Base-by-base conservation (phyloP, 495 filamentous ascomycete species). In the Xylaria palmicola region DNA sequence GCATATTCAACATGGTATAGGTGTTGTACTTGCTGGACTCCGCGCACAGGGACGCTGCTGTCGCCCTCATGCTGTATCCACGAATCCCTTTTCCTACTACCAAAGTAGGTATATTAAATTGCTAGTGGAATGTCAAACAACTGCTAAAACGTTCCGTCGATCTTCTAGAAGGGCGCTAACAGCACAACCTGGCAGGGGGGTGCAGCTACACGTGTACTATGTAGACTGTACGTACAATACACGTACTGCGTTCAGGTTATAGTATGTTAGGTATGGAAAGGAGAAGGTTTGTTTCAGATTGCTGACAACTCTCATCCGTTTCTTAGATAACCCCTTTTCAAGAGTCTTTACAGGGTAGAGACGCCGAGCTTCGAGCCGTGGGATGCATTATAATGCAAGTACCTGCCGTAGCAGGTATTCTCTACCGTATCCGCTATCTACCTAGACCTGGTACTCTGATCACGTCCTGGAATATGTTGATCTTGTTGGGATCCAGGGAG, bases 151-250 rank as follows among this genome's bases (percentile, higher is more conserved):
- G 47, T 52, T 60, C 49, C 20, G 44, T 48, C 49, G 57, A 57
- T 57, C 55, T 60, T 60, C 57, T 60, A 52, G 57, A 60, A 60
- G 10, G 27, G n/a, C 57, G 57, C 47, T 60, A 60, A 52, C 20
- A 52, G 13, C 30, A 30, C 34, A 32, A 7, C 24, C 26, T 24
- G 41, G 22, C 44, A 44, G 37, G 51, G 51, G 51, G n/a, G n/a
- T 40, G 37, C 4, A n/a, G 37, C 37, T 40, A 5, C n/a, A 40
- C 13, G 5, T 40, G n/a, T 15, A 13, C 6, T 15, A n/a, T n/a
- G n/a, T n/a, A n/a, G n/a, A n/a, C 37, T 40, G 12, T 40, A 40
- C 3, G 41, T 44, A 44, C 3, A 22, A 4, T 13, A n/a, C 6
- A 44, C 10, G n/a, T 19, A 20, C 41, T 41, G 17, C 37, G 8